Conservation (phyloP, 768 basidiomycete species). For the Coprinopsis strossmayeri region DNA sequence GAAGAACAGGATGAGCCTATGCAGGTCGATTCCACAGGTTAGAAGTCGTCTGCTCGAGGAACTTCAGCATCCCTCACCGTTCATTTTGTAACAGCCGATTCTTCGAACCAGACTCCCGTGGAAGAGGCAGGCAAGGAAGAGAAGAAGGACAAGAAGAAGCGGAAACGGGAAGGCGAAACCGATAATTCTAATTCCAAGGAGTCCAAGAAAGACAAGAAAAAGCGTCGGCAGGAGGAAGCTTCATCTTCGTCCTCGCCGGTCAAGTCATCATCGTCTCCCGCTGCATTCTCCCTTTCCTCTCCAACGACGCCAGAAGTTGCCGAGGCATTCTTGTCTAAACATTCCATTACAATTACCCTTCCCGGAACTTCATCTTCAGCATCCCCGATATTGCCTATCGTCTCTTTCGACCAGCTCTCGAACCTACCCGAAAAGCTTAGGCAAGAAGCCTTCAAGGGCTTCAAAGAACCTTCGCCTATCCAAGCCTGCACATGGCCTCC, state of each 20-base stretch:
- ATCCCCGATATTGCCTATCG: constrained; percentile 52
- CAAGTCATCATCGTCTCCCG: constrained; percentile 7
- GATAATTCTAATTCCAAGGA: constrained; percentile 16
- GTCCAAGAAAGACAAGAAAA: constrained; percentile 36
- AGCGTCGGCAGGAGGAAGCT: constrained; percentile 28
- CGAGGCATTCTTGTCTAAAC: constrained; percentile 59
- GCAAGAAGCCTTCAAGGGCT: constrained; percentile 51
- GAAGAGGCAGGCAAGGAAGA: constrained; percentile 17
- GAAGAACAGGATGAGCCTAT: not conserved
- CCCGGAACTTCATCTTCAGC: constrained; percentile 32
- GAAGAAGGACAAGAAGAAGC: constrained; percentile 36
- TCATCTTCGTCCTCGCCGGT: constrained; percentile 15
- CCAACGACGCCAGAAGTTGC: constrained; percentile 34
- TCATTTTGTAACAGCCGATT: no score
- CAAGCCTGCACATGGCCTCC: constrained; percentile 95
- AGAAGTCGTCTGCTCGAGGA: no score
- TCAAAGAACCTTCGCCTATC: constrained; percentile 89
- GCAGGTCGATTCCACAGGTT: not conserved
- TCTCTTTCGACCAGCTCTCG: constrained; percentile 66
- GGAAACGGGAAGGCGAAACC: constrained; percentile 29
- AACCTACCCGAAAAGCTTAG: constrained; percentile 54
- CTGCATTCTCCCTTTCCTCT: constrained; percentile 14
- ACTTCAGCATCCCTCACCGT: no score
- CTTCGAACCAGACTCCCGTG: no score
- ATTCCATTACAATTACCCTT: constrained; percentile 67